Conservation (phyloP, 2,329 filamentous ascomycete genomes). For the Fusarium begoniae region DNA sequence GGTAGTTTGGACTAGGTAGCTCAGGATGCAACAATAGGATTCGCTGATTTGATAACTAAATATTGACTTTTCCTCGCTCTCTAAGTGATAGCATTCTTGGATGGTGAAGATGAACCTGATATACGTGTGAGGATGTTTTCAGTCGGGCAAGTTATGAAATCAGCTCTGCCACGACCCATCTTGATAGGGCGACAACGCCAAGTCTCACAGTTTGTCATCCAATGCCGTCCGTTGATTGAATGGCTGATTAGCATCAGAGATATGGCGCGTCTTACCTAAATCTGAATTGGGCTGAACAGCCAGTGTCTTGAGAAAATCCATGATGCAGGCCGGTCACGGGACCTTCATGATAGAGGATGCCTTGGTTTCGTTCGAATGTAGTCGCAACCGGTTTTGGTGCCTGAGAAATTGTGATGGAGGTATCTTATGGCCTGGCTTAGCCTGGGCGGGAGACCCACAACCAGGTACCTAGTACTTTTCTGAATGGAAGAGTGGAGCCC, state of each 20-base stretch:
- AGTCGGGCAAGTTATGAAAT: neutral
- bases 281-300: neutral
- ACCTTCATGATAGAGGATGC: slow-evolving; percentile 18
- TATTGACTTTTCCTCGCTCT: neutral
- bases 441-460: slow-evolving; percentile 8
- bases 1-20: slow-evolving; percentile 34
- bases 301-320: slow-evolving; percentile 1
- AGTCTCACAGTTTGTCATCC: neutral
- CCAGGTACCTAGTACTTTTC: slow-evolving; percentile 7
- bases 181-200: neutral
- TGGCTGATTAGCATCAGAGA: neutral
- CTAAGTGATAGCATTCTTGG: neutral
- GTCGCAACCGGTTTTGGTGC: slow-evolving; percentile 34
- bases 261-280: neutral
- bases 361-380: neutral
- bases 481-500: slow-evolving; percentile 14
- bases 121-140: neutral
- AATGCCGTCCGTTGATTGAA: neutral
- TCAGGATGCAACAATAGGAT: slow-evolving; percentile 39
- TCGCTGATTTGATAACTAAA: slow-evolving; percentile 5
- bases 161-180: neutral
- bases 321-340: slow-evolving; percentile 31
- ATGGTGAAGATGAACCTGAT: neutral
- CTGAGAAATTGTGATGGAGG: slow-evolving; percentile 24
- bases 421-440: slow-evolving; percentile 11